These are phyloP conservation scores for Tilletia caries DNA, from an alignment of 1,284 basidiomycete genomes.

Conservation along the genomic window DNA sequence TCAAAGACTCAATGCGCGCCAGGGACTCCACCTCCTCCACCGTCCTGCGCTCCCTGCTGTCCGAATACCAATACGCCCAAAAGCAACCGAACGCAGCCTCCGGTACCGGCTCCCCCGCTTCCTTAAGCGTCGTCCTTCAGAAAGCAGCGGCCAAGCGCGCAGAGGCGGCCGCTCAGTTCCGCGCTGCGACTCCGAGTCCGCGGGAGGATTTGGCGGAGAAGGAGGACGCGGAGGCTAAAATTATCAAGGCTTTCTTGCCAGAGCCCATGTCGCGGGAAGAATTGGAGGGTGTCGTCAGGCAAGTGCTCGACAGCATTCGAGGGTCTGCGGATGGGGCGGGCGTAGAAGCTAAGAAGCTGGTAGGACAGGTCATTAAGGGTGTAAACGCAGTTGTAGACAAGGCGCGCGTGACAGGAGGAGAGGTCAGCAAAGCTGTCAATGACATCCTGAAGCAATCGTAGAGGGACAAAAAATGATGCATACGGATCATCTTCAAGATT, in stretches of 20 bases:
- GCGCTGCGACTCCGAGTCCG: conserved; percentile 30
- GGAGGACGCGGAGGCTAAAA: conserved; percentile 35
- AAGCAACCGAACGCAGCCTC: conserved; percentile 24
- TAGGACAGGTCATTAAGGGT: conserved; percentile 5
- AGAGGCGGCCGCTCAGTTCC: conserved; percentile 35
- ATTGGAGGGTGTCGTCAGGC: conserved; percentile 9
- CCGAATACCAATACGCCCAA: conserved; percentile 38
- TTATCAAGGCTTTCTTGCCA: conserved; percentile 33
- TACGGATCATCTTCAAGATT: no score
- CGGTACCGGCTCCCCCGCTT: conserved; percentile 16
- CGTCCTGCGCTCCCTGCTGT: conserved; percentile 36
- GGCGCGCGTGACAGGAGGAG: conserved; percentile 3
- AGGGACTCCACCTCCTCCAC: conserved; percentile 37
- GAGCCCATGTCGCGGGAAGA: conserved; percentile 20
- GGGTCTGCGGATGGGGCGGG: neutral
- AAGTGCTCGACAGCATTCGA: conserved; percentile 7
- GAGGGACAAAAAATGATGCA: neutral
- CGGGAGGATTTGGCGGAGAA: conserved; percentile 40
- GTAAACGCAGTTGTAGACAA: conserved; percentile 4
- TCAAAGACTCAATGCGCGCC: conserved; percentile 41
- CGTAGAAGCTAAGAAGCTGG: neutral
- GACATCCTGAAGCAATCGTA: neutral
- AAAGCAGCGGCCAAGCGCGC: conserved; percentile 35
- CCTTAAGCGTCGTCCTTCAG: conserved; percentile 28
- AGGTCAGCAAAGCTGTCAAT: conserved; percentile 8